Evolutionary conservation across 495 filamentous ascomycete species (phyloP).

Genomic region (Cercophora scortea): DNA sequence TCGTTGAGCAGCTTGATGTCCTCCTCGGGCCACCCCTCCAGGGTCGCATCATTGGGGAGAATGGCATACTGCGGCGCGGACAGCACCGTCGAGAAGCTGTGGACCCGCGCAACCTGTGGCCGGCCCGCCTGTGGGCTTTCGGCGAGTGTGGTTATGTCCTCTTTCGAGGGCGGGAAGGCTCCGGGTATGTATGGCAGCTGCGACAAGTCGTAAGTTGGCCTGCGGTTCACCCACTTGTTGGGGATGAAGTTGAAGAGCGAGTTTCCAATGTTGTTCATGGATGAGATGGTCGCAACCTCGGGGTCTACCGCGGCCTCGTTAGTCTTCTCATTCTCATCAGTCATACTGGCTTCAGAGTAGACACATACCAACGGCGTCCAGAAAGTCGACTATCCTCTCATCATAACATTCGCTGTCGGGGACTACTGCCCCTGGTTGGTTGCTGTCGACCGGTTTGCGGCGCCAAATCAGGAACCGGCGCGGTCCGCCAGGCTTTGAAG

Average conservation of each 20-base stretch:
- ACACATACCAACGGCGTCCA: conserved; percentile 62
- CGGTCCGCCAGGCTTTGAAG: background rate
- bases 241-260: conserved; percentile 70
- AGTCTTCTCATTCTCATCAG: background rate
- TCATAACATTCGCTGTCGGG: conserved; percentile 34
- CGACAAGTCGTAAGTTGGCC: conserved; percentile 67
- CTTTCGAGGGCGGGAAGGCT: conserved; percentile 15
- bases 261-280: conserved; percentile 73
- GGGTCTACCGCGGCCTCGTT: conserved; percentile 44
- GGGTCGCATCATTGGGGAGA: conserved; percentile 52
- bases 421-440: no score
- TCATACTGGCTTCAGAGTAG: background rate
- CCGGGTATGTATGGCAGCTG: conserved; percentile 22
- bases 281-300: conserved; percentile 65
- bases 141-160: conserved; percentile 3
- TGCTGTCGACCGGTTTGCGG: background rate
- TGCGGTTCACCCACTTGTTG: conserved; percentile 56
- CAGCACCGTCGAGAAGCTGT: conserved; percentile 38
- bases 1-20: conserved; percentile 70
- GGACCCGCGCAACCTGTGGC: conserved; percentile 8
- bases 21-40: conserved; percentile 61
- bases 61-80: conserved; percentile 45
- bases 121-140: background rate
- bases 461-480: conserved; percentile 3
- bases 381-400: conserved; percentile 54